These are phyloP conservation scores for Macrolepiota fuliginosa DNA, from an alignment of 768 basidiomycete species.

Conservation along the genomic window DNA sequence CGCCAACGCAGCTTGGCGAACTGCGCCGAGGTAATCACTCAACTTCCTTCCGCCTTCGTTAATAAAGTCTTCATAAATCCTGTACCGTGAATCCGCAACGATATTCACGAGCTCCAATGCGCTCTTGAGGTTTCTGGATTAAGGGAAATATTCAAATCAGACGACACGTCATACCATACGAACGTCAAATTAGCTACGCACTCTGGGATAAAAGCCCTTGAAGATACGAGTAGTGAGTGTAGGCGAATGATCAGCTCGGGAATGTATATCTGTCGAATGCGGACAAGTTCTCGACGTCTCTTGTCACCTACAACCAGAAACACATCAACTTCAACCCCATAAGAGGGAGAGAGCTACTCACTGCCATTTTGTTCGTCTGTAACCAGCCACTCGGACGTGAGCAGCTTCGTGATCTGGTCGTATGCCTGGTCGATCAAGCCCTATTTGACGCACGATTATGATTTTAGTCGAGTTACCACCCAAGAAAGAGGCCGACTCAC, in stretches of 20 bases:
- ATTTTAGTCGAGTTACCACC: not conserved
- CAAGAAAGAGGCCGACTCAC: constrained; percentile 28
- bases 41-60: constrained; percentile 58
- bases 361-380: constrained; percentile 47
- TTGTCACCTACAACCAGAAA: constrained; percentile 41
- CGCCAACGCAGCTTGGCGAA: constrained; percentile 69
- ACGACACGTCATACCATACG: not conserved
- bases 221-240: constrained; percentile 68
- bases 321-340: not conserved
- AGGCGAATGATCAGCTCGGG: constrained; percentile 88
- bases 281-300: constrained; percentile 63
- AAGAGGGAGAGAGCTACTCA: constrained; percentile 22
- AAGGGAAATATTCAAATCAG: not conserved
- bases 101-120: constrained; percentile 78
- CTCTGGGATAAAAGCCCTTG: constrained; percentile 64
- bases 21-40: constrained; percentile 70
- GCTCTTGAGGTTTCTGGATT: constrained; percentile 66
- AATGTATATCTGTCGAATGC: constrained; percentile 86
- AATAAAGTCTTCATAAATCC: constrained; percentile 83
- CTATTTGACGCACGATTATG: constrained; percentile 25
- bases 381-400: constrained; percentile 78
- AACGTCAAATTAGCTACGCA: constrained; percentile 31
- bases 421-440: constrained; percentile 60
- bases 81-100: constrained; percentile 85
- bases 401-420: constrained; percentile 63